Evolutionary conservation across 371 early-diverging fungal genomes (phyloP), one percentile per base, ranked within the genome.

Genomic region (Saksenaea vasiformis): DNA sequence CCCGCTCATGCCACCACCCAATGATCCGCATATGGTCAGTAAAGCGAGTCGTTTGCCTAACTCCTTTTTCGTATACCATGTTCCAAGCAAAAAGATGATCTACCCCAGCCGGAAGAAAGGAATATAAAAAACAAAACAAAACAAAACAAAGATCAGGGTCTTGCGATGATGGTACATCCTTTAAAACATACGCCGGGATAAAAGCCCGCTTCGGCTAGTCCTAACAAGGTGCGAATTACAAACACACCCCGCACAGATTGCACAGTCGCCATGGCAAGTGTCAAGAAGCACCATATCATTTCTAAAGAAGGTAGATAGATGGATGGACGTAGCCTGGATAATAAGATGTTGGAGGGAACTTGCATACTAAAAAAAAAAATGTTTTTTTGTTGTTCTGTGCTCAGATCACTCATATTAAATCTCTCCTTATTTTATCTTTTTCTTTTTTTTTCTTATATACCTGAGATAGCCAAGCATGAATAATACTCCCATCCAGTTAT

Each of bases 141-240:
- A 31, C 2, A 7, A 31, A 31, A 31, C 2, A 31, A 31, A 28
- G n/a, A 39, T 34, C 36, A 14, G 22, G 5, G 38, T 10, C 3
- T 9, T 22, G 22, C 3, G 10, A 3, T 19, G 22, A 17, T 10
- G 1, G 17, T n/a, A n/a, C 1, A 10, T 41, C 34, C 27, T 14
- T n/a, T 14, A 44, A 15, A 34, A 22, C 56, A 58, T 77, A 77
- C 74, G 7, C 76, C 80, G 43, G 89, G 87, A 58, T 78, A 76
- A 36, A 87, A 87, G n/a, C 89, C 89, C n/a, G 89, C 82, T 71
- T 89, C 88, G 36, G 80, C 77, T 5, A 83, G 71, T 8, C 89
- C 89, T 11, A 89, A 68, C n/a, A 86, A 64, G 43, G 85, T 65
- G 3, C 89, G 79, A 55, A 84, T 77, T 14, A 79, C 26, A 59